phyloP scores from a whole-genome alignment of 2,329 filamentous ascomycete genomes.

The Neonectria neomacrospora region DNA sequence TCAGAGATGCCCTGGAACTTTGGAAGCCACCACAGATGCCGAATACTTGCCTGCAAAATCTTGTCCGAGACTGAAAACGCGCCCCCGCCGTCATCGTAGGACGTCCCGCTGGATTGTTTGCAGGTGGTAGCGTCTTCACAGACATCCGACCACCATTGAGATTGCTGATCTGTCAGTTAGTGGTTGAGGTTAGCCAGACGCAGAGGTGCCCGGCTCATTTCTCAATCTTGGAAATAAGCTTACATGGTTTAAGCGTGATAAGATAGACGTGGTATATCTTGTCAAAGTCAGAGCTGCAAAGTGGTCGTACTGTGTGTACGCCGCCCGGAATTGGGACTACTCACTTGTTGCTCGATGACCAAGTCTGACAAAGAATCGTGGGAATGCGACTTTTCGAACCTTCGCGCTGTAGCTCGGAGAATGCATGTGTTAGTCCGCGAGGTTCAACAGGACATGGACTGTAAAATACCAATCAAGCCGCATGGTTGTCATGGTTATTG shows the following conservation, averaged over 20 bases:
- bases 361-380: background rate
- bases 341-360: background rate
- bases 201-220: background rate
- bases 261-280: no score
- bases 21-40: background rate
- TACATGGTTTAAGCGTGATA: background rate
- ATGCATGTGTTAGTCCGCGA: background rate
- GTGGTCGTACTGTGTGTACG: background rate
- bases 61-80: background rate
- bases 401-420: background rate
- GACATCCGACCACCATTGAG: constrained; percentile 54
- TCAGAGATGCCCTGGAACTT: background rate
- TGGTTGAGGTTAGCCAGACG: background rate
- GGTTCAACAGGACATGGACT: background rate
- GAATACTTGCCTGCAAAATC: background rate
- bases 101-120: background rate
- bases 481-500: background rate
- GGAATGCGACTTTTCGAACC: background rate
- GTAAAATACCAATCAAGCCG: no score
- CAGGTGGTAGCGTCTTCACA: constrained; percentile 48
- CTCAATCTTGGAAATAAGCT: background rate
- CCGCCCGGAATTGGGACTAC: background rate
- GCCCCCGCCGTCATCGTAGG: background rate
- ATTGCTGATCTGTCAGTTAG: constrained; percentile 29
- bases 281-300: background rate